A percentile compares a stretch with the other conserved stretches of the same genome.
phyloP scores from a whole-genome alignment of 169 alveolate species.

The Plasmodium chabaudi region DNA sequence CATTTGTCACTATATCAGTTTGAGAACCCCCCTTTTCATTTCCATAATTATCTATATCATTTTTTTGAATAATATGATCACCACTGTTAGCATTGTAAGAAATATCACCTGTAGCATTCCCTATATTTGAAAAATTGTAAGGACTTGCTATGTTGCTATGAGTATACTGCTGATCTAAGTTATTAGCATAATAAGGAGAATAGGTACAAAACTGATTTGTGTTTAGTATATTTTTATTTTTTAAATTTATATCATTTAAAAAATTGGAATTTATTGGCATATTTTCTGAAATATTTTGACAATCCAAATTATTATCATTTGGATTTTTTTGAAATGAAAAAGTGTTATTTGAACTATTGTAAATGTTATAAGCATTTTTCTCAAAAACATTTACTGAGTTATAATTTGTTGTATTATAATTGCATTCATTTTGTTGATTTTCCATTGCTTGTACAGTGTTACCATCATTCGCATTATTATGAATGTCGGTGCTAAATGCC shows the following conservation, averaged over 20 bases:
- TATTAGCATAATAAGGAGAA: too few species aligned
- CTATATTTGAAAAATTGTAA: too few species aligned
- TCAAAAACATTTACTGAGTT: constrained; percentile 4
- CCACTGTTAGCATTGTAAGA: too few species aligned
- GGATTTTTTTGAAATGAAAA: constrained; percentile 12
- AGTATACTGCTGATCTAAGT: too few species aligned
- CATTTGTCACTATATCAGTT: too few species aligned
- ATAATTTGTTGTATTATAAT: constrained; percentile 1
- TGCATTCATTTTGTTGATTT: constrained; percentile 1
- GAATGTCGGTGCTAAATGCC: too few species aligned
- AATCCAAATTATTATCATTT: constrained; percentile 16
- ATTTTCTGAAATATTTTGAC: constrained; percentile 5
- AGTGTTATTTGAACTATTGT: constrained; percentile 9
- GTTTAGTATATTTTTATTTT: background rate
- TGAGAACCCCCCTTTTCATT: too few species aligned
- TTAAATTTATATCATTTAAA: background rate
- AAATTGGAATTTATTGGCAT: background rate
- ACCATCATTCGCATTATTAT: background rate
- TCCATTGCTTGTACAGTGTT: background rate
- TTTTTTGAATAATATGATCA: too few species aligned
- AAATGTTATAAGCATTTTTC: constrained; percentile 3
- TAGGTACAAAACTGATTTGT: too few species aligned
- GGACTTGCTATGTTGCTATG: too few species aligned
- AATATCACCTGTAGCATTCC: too few species aligned
- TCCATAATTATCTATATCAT: too few species aligned